These are phyloP conservation scores for Curvularia verruculosa DNA, from an alignment of 2,329 filamentous ascomycete species.

Conservation along the genomic window DNA sequence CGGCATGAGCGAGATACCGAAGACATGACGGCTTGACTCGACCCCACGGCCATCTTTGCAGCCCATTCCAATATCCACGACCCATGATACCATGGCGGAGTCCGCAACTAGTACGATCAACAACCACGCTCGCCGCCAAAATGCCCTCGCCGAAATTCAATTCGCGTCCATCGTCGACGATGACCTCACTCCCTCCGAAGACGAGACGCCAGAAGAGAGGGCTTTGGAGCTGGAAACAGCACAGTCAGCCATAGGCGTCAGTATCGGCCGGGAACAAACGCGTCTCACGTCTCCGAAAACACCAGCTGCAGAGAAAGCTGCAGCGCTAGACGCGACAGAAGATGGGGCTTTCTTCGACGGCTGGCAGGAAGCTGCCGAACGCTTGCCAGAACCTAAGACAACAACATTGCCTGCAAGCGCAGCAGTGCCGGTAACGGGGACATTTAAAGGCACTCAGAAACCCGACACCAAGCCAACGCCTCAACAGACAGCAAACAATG, in stretches of 20 bases:
- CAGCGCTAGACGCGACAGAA: conserved; percentile 56
- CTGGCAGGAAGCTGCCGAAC: conserved; percentile 36
- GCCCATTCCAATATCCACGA: conserved; percentile 7
- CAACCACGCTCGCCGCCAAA: conserved; percentile 28
- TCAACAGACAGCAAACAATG: conserved; percentile 9
- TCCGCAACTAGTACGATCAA: conserved; percentile 9
- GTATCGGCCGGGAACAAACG: conserved; percentile 63
- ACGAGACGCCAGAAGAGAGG: conserved; percentile 45
- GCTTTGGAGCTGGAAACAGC: conserved; percentile 48
- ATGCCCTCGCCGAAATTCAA: conserved; percentile 52
- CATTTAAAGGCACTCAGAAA: neutral
- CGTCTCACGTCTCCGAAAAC: conserved; percentile 63
- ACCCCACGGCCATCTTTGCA: conserved; percentile 14
- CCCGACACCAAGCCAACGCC: neutral
- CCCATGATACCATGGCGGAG: conserved; percentile 30
- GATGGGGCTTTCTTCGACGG: conserved; percentile 57
- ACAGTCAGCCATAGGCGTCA: conserved; percentile 61
- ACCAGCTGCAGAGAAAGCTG: conserved; percentile 65
- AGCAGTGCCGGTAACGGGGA: neutral
- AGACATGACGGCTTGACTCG: conserved; percentile 23
- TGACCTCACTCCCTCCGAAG: conserved; percentile 54
- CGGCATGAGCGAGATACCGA: conserved; percentile 23
- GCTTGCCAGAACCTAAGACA: conserved; percentile 1
- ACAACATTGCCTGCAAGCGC: neutral
- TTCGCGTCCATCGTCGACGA: conserved; percentile 50